Conservation (phyloP, 2,329 filamentous ascomycete species). For the Chaetomium globosum region DNA sequence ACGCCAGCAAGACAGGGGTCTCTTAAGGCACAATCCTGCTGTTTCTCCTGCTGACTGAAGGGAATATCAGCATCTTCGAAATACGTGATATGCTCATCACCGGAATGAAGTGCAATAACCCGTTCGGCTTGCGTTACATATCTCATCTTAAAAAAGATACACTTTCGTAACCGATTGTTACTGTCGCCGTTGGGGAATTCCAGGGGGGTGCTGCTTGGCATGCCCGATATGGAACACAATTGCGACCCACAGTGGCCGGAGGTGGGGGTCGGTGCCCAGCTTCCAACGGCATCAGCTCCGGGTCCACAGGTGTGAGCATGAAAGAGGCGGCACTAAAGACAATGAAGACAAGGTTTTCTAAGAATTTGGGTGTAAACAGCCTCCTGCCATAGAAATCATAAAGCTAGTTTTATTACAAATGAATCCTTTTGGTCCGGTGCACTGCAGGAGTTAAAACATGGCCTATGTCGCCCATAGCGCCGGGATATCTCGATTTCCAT, state of each 20-base stretch:
- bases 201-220: conserved; percentile 11
- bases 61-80: not conserved
- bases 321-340: not conserved
- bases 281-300: not conserved
- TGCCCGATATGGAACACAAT: not conserved
- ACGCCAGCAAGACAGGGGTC: conserved; percentile 17
- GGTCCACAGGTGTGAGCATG: too few species aligned
- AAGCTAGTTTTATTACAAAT: not conserved
- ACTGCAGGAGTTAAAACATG: not conserved
- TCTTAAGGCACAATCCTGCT: not conserved
- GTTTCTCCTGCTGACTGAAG: not conserved
- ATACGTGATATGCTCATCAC: not conserved
- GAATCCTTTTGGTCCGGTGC: not conserved
- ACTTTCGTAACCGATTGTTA: not conserved
- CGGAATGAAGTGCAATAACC: not conserved
- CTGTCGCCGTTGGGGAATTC: not conserved
- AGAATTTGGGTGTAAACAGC: not conserved
- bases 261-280: conserved; percentile 18
- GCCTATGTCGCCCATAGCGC: not conserved
- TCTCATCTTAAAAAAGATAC: not conserved
- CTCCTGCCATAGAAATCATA: not conserved
- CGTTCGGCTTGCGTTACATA: not conserved
- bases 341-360: not conserved
- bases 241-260: conserved; percentile 6
- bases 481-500: not conserved